A percentile compares a stretch with the other conserved stretches of the same genome.
Conservation (phyloP, 176 grass and related monocot genomes). For the Ensete glaucum region DNA sequence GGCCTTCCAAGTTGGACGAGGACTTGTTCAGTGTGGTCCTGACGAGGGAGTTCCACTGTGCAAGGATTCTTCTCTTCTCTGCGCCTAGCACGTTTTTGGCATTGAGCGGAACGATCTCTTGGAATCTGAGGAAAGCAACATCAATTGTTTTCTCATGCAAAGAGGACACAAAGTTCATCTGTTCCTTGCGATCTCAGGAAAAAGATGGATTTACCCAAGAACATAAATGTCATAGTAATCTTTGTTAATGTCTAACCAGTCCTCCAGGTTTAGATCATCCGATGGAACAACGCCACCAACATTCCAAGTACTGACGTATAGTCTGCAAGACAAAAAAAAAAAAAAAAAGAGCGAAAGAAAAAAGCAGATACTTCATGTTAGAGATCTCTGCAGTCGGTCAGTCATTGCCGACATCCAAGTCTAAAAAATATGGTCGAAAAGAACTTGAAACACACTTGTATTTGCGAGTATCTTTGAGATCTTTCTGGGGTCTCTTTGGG, state of each 20-base stretch:
- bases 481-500: no score
- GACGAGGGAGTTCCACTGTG: constrained; percentile 9
- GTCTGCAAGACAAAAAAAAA: background rate
- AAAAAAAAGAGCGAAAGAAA: background rate
- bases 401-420: no score
- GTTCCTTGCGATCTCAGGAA: background rate
- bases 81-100: constrained; percentile 17
- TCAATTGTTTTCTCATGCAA: no score
- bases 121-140: constrained; percentile 5
- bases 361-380: no score
- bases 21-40: constrained; percentile 10
- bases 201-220: constrained; percentile 14
- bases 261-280: constrained; percentile 14
- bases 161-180: no score
- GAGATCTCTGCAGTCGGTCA: no score
- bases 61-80: constrained; percentile 4
- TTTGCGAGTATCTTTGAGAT: no score
- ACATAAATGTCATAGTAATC: constrained; percentile 19
- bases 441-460: no score
- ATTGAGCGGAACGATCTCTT: constrained; percentile 24
- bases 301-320: constrained; percentile 21
- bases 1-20: background rate
- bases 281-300: constrained; percentile 14
- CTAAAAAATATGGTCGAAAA: no score
- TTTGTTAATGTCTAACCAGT: constrained; percentile 8